These are phyloP conservation scores for Lentinula raphanica DNA, from an alignment of 768 basidiomycete genomes.

Conservation along the genomic window DNA sequence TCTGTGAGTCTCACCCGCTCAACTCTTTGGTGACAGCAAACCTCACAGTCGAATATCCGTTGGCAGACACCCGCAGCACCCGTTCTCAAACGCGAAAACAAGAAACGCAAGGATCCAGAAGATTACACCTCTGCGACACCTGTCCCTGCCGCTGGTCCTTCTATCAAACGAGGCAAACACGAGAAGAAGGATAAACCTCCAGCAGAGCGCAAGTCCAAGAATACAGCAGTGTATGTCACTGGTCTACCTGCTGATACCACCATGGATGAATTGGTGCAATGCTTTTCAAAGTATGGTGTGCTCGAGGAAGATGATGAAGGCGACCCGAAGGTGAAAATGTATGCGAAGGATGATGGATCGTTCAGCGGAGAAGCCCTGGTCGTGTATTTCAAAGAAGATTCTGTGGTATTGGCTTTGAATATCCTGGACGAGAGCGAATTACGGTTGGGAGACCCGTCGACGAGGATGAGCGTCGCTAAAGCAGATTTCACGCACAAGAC, in stretches of 20 bases:
- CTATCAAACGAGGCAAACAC: conserved; percentile 66
- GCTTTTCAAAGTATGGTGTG: conserved; percentile 90
- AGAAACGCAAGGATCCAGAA: conserved; percentile 71
- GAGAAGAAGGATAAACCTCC: conserved; percentile 41
- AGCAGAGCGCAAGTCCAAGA: conserved; percentile 71
- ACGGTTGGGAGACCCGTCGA: conserved; percentile 69
- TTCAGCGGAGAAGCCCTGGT: conserved; percentile 95
- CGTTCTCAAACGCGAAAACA: conserved; percentile 72
- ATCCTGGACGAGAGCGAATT: conserved; percentile 92
- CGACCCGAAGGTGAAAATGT: conserved; percentile 92
- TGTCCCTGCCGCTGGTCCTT: conserved; percentile 38
- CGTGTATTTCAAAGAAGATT: conserved; percentile 96
- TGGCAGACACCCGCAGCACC: conserved; percentile 81
- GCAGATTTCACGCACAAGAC: conserved; percentile 78
- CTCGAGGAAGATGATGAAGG: conserved; percentile 91
- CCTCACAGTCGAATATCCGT: neutral
- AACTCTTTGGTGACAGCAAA: no score
- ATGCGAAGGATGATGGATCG: conserved; percentile 77
- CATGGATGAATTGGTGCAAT: conserved; percentile 65
- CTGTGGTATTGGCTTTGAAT: conserved; percentile 78
- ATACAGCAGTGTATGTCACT: conserved; percentile 89
- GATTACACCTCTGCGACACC: conserved; percentile 62
- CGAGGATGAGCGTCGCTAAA: conserved; percentile 67
- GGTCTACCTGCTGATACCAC: conserved; percentile 76
- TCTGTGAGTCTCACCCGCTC: conserved; percentile 60